Evolutionary conservation across 73 alveolate genomes (phyloP).

Genomic region (Paramecium tetraurelia): DNA sequence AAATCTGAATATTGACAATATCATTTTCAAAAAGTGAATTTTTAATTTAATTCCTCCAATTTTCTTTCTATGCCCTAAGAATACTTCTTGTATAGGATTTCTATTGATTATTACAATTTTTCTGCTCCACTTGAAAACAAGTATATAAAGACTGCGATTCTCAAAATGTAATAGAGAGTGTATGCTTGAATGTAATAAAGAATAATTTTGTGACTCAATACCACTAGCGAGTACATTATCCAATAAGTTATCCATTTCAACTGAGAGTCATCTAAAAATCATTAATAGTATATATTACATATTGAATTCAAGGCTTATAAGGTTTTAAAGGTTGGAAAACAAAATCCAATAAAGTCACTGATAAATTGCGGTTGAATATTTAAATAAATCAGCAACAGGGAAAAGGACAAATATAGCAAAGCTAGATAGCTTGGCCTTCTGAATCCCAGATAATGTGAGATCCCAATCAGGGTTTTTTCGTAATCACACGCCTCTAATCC

Average conservation of each 20-base stretch:
- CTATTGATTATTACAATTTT: neutral
- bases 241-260: neutral
- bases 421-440: conserved; percentile 8
- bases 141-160: neutral
- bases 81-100: neutral
- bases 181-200: neutral
- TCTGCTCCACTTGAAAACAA: neutral
- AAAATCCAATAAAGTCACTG: conserved; percentile 9
- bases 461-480: neutral
- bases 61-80: neutral
- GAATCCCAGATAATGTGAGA: neutral
- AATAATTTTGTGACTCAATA: neutral
- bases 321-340: neutral
- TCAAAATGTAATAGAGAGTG: neutral
- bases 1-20: neutral
- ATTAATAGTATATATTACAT: neutral
- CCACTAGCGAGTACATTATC: neutral
- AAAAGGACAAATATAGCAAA: neutral
- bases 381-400: neutral
- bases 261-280: neutral
- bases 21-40: neutral
- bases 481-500: neutral
- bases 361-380: conserved; percentile 19
- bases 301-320: neutral
- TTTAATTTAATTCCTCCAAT: neutral